Evolutionary conservation across 2,329 filamentous ascomycete genomes (phyloP), one percentile per base, ranked within the genome.

Genomic region (Aspergillus fischeri): DNA sequence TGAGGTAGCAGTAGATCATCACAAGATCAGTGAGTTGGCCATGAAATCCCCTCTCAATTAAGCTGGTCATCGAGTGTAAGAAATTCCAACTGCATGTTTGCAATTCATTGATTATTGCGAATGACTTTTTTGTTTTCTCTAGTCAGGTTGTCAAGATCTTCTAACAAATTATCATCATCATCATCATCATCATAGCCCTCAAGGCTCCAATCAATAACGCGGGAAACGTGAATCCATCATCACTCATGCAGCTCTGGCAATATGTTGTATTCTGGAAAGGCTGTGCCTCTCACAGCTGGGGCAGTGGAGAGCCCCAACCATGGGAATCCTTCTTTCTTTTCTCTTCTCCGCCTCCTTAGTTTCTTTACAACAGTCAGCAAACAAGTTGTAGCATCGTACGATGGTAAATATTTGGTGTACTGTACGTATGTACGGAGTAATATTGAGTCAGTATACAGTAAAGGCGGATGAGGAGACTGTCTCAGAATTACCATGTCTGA

Each of bases 241-340:
- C 32, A 52, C 49, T 49, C 44, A 50, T 32, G 53, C 54, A 51
- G 42, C 51, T 56, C 58, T 65, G 62, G 60, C 62, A 66, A 66
- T 59, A 65, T 66, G 42, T 60, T 65, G 58, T 27, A 20, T 60
- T 69, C 61, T 25, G 65, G 67, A 56, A 64, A 62, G 52, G 65
- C 49, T 49, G 47, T 54, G 47, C 57, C 42, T 49, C 45, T 54
- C 53, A 45, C 54, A 52, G 54, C 48, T 58, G 63, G 63, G 64
- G 58, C 56, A 53, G 63, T 62, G 65, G 69, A 68, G 68, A 59
- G 65, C 57, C 64, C 67, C 63, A 71, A 65, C 67, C 69, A 65
- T 67, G 66, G 68, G 53, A 17, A 38, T 3, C 2, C 4, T 2
- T 32, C 11, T 14, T 29, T 29, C 3, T 27, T 57, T 61, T 61